Evolutionary conservation across 352 stramenopile species (phyloP).

Genomic region (Phytophthora pseudosyringae): DNA sequence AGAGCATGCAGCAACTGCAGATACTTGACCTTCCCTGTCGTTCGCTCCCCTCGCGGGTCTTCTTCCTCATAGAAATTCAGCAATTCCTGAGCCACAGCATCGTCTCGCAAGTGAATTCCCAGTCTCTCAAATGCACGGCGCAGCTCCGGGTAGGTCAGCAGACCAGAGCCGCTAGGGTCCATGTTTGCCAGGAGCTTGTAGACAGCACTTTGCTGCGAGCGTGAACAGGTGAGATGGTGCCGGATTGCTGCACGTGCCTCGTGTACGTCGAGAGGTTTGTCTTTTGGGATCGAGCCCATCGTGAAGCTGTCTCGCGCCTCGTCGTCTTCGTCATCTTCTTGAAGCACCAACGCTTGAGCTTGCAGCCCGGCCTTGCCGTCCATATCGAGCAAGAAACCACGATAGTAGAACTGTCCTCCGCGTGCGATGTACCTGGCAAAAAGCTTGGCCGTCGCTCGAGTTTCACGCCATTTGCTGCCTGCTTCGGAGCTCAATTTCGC

Average conservation of each 20-base stretch:
- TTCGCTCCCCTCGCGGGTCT: constrained; percentile 49
- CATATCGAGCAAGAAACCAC: constrained; percentile 72
- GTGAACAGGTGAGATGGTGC: constrained; percentile 54
- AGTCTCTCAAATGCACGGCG: constrained; percentile 67
- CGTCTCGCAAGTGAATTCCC: constrained; percentile 48
- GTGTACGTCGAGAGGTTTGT: constrained; percentile 45
- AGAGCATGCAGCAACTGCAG: constrained; percentile 66
- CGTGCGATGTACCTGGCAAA: constrained; percentile 62
- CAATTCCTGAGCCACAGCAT: constrained; percentile 46
- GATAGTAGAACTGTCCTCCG: constrained; percentile 67
- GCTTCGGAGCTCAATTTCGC: constrained; percentile 39
- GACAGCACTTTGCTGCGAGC: constrained; percentile 50
- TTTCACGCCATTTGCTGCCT: constrained; percentile 48
- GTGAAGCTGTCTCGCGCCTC: constrained; percentile 36
- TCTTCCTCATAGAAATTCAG: constrained; percentile 62
- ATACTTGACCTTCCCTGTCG: constrained; percentile 62
- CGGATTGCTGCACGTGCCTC: constrained; percentile 57
- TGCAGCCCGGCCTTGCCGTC: constrained; percentile 57
- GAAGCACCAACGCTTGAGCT: constrained; percentile 59
- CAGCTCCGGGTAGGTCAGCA: constrained; percentile 66
- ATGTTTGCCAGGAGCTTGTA: constrained; percentile 73
- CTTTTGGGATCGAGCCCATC: background rate
- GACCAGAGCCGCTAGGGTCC: constrained; percentile 57
- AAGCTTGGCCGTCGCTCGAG: constrained; percentile 38
- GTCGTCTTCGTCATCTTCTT: constrained; percentile 55